Evolutionary conservation across 148 eudicot genomes (phyloP).

Genomic region (Heliosperma pusillum): DNA sequence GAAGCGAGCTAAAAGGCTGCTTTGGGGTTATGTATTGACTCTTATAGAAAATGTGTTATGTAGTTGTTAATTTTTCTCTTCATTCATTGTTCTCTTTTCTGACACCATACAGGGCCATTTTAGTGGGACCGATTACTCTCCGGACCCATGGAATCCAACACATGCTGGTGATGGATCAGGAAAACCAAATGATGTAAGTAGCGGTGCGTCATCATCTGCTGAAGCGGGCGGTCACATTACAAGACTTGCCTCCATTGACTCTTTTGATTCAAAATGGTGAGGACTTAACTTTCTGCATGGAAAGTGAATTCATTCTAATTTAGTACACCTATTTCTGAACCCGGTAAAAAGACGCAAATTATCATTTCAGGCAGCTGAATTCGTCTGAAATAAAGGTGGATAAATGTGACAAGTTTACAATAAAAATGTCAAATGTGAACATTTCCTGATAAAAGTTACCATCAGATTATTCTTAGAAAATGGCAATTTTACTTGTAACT

Average conservation of each 20-base stretch:
- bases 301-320: neutral
- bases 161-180: slow-evolving; percentile 69
- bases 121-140: slow-evolving; percentile 45
- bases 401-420: no score
- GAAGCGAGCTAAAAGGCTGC: neutral
- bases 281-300: slow-evolving; percentile 13
- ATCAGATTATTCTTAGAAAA: no score
- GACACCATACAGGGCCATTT: slow-evolving; percentile 42
- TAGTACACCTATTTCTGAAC: neutral
- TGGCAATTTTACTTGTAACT: no score
- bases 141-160: slow-evolving; percentile 69
- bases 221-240: slow-evolving; percentile 67
- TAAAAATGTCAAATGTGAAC: no score
- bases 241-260: slow-evolving; percentile 95
- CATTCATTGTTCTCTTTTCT: slow-evolving; percentile 10
- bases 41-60: neutral
- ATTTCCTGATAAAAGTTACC: no score
- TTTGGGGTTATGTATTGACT: neutral
- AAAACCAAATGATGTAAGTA: slow-evolving; percentile 48
- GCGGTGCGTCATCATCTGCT: slow-evolving; percentile 55
- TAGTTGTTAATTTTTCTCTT: neutral
- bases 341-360: slow-evolving; percentile 7
- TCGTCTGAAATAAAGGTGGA: no score
- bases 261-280: slow-evolving; percentile 96
- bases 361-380: no score